Percentiles rank a stretch among this genome's conserved stretches.
phyloP scores from a whole-genome alignment of 2,329 filamentous ascomycete species.

The Tolypocladium amazonense region DNA sequence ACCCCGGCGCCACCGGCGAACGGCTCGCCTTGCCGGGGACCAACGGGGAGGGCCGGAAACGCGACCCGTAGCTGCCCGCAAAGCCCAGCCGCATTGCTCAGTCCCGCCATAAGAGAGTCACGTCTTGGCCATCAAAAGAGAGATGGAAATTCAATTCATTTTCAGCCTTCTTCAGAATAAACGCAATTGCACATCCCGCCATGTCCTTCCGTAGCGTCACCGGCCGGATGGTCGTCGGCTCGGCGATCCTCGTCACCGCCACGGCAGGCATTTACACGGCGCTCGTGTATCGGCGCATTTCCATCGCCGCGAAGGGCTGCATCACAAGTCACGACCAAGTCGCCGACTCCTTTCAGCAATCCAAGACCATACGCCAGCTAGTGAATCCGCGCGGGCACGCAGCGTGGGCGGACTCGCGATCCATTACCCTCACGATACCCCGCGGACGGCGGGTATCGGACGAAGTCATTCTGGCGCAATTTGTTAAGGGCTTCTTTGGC shows the following conservation, averaged over 20 bases:
- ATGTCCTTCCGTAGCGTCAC: background rate
- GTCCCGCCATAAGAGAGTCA: background rate
- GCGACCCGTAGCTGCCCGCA: background rate
- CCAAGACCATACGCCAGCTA: constrained; percentile 11
- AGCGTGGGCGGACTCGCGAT: constrained; percentile 11
- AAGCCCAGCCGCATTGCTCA: background rate
- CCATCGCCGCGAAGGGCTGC: background rate
- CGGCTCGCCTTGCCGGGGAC: background rate
- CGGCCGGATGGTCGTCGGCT: background rate
- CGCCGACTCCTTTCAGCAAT: constrained; percentile 13
- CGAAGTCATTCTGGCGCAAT: constrained; percentile 15
- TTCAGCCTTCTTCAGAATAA: background rate
- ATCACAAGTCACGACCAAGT: constrained; percentile 8
- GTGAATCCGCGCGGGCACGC: constrained; percentile 14
- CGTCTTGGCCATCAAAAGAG: background rate
- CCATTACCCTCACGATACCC: constrained; percentile 11
- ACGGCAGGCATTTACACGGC: constrained; percentile 1
- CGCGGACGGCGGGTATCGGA: constrained; percentile 9
- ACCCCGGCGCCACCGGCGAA: background rate
- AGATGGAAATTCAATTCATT: background rate
- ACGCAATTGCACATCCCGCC: background rate
- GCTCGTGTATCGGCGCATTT: background rate
- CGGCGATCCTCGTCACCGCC: background rate
- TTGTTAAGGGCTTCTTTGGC: constrained; percentile 18
- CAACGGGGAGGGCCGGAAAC: background rate